Evolutionary conservation across 2,329 filamentous ascomycete genomes (phyloP), one percentile per base, ranked within the genome.

Genomic region (Aspergillus thermomutatus): DNA sequence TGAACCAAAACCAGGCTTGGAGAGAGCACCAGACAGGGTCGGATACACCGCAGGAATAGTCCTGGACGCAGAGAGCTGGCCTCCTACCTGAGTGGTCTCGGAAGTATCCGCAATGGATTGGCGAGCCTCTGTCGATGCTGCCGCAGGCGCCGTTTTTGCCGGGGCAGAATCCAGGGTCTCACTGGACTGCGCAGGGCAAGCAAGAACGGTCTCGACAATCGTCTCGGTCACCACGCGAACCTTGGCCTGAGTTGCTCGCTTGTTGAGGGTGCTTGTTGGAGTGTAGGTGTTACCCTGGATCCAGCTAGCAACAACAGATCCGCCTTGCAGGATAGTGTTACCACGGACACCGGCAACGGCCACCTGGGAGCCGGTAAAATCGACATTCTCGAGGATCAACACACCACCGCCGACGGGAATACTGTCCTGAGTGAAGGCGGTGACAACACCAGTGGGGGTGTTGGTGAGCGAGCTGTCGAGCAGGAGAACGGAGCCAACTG

Each of bases 351-450:
- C 76, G 53, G 84, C 79, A 53, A 97, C 83, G 31, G 90, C 91
- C 25, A 83, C 80, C 6, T 82, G 80, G 53, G 90, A 85, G 54
- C 85, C 87, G 49, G 80, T 79, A 62, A 97, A 91, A 76, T 97
- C 91, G 34, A 95, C 90, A 64, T 97, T 97, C 77, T 96, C 90
- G 10, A 97, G 75, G 63, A 96, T 83, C 48, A 97, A 82, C 14
- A 90, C 91, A 59, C 90, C 91, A 68, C 92, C 93, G 65, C 89
- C 90, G 55, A 81, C 77, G 23, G 85, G 81, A 56, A 87, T 81
- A 54, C 83, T 85, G 52, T 76, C 73, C 5, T 82, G 76, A 64
- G 83, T 81, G 77, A 90, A 96, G 1, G 88, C 84, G 26, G 91
- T 93, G 65, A 84, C 84, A 67, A 97, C 82, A 63, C 90, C 93